Percentiles rank a stretch among this genome's conserved stretches.
These are phyloP conservation scores for Hypoxylon cercidicola DNA, from an alignment of 495 filamentous ascomycete genomes.

Conservation along the genomic window DNA sequence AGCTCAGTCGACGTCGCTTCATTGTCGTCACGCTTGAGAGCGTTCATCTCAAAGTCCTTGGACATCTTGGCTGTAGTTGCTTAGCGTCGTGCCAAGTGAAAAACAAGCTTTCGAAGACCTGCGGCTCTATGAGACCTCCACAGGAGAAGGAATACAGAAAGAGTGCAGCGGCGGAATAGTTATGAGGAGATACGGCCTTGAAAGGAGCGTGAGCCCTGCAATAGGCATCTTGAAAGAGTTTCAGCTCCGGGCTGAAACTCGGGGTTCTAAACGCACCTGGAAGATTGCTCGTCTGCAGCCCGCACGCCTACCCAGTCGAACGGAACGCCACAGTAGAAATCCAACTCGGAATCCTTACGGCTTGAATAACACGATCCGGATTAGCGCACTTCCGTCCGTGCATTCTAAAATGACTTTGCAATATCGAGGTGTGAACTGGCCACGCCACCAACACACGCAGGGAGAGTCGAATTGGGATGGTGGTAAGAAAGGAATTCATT, in stretches of 20 bases:
- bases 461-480: conserved; percentile 2
- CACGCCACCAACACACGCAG: background rate
- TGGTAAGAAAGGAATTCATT: background rate
- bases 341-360: background rate
- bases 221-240: background rate
- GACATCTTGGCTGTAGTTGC: conserved; percentile 7
- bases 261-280: background rate
- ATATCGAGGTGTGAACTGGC: background rate
- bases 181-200: background rate
- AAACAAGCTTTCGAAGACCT: background rate
- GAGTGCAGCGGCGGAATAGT: background rate
- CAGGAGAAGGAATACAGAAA: background rate
- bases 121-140: background rate
- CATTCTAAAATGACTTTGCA: background rate
- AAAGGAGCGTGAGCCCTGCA: conserved; percentile 1
- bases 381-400: background rate
- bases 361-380: background rate
- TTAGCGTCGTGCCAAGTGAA: conserved; percentile 1
- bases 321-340: background rate
- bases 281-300: background rate
- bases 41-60: conserved; percentile 13
- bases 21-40: conserved; percentile 3
- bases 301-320: background rate
- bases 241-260: conserved; percentile 9
- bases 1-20: conserved; percentile 1